A percentile compares a stretch with the other conserved stretches of the same genome.
Evolutionary conservation across 2,329 filamentous ascomycete species (phyloP).

Genomic region (Arthroderma sp.): DNA sequence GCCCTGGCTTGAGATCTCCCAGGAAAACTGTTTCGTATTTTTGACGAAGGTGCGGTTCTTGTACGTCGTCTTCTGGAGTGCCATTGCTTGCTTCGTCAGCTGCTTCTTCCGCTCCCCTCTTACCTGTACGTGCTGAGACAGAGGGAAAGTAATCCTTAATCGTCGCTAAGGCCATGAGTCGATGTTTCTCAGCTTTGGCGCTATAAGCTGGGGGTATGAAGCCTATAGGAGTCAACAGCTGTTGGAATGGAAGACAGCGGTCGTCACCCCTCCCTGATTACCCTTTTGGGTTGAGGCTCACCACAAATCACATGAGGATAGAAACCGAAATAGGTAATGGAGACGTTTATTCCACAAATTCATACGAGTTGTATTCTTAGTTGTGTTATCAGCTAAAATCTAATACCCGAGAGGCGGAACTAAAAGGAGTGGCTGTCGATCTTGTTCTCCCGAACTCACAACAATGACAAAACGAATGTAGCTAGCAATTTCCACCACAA

Average conservation of each 20-base stretch:
- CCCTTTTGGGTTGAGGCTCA: neutral
- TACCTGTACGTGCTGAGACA: neutral
- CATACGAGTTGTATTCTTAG: neutral
- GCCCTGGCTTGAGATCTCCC: conserved; percentile 13
- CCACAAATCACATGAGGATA: neutral
- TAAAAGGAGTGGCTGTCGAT: conserved; percentile 1
- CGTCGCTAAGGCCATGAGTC: neutral
- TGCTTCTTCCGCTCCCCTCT: neutral
- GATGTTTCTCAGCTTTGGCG: too few species aligned
- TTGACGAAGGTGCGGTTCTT: neutral
- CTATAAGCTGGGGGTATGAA: too few species aligned
- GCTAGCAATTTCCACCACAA: neutral
- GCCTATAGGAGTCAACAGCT: neutral
- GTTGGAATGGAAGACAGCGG: neutral
- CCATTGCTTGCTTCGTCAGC: neutral
- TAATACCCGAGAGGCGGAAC: neutral
- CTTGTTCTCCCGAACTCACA: neutral
- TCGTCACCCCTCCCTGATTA: conserved; percentile 1
- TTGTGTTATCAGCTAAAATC: neutral
- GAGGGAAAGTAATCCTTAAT: neutral
- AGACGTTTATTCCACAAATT: neutral
- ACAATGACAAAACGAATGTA: conserved; percentile 12
- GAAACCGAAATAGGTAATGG: neutral
- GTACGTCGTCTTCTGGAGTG: neutral
- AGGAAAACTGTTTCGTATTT: conserved; percentile 5